Evolutionary conservation across 495 filamentous ascomycete species (phyloP), one percentile per base, ranked within the genome.

Genomic region (Penicillium soppii): DNA sequence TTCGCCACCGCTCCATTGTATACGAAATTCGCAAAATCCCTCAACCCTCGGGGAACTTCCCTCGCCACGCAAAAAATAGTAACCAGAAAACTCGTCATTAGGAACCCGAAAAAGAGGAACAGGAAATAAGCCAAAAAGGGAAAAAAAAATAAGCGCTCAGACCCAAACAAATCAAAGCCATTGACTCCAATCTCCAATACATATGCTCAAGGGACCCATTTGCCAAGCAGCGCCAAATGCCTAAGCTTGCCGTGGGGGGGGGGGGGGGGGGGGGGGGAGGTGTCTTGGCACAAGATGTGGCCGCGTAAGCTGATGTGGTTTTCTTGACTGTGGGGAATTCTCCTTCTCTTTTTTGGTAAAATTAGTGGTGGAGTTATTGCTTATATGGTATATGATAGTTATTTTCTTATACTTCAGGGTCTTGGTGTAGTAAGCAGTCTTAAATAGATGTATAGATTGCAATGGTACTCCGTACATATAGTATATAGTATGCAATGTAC

Each of bases 191-290:
- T n/a, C n/a, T n/a, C n/a, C n/a, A n/a, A n/a, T n/a, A n/a, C n/a
- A n/a, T n/a, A n/a, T n/a, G 32, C 27, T 47, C 20, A 42, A 23
- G 29, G 41, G 36, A 30, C 16, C n/a, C n/a, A n/a, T n/a, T n/a
- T 53, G 59, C 59, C 62, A 65, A 65, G 56, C 47, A 29, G 39
- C 62, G 54, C 54, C 49, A 58, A 60, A 62, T 65, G 56, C 61
- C 62, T 65, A 65, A 65, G 62, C 62, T 65, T 59, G 52, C 52
- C 37, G 55, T 54, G 54, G 35, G 37, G 26, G 35, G 30, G 20
- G 12, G n/a, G n/a, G n/a, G n/a, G n/a, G n/a, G n/a, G n/a, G n/a
- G n/a, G n/a, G n/a, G n/a, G n/a, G n/a, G n/a, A n/a, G n/a, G n/a
- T n/a, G 29, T 7, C 62, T 65, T 65, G 62, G 62, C 62, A 22